phyloP scores from a whole-genome alignment of 805 yeast species.

The Yamadazyma paraphyllophila region DNA sequence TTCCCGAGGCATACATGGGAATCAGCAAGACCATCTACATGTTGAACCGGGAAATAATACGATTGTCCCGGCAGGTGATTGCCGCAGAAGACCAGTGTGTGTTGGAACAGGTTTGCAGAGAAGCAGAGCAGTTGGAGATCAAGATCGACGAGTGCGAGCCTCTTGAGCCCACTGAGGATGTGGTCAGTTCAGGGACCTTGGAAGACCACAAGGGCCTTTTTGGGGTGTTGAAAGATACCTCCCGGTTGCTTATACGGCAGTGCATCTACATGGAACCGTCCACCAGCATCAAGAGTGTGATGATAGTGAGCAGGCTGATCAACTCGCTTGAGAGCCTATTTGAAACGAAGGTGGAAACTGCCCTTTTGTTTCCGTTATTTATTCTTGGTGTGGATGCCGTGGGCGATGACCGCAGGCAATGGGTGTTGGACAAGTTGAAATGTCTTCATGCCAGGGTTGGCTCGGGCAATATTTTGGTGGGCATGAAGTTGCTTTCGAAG shows the following conservation, averaged over 20 bases:
- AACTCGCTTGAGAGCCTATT: neutral
- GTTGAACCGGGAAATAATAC: neutral
- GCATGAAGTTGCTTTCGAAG: neutral
- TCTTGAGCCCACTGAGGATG: constrained; percentile 1
- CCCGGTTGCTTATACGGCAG: constrained; percentile 1
- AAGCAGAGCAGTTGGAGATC: neutral
- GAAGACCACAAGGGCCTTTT: neutral
- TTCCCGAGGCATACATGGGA: constrained; percentile 7
- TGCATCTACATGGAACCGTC: constrained; percentile 2
- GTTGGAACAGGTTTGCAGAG: neutral
- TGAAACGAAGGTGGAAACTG: constrained; percentile 1
- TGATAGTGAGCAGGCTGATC: neutral
- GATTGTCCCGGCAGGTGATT: neutral
- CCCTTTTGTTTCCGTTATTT: constrained; percentile 4
- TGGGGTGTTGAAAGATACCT: constrained; percentile 1
- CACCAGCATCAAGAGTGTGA: neutral
- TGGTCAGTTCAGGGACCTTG: neutral
- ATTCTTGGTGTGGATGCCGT: constrained; percentile 5
- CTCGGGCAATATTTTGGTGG: constrained; percentile 3
- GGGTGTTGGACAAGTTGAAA: neutral
- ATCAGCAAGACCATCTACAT: constrained; percentile 1
- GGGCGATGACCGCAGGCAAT: neutral
- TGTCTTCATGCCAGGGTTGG: neutral
- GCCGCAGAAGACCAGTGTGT: neutral
- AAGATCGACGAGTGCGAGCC: neutral